Conservation (phyloP, 2,329 filamentous ascomycete genomes). For the Exserohilum turcica region DNA sequence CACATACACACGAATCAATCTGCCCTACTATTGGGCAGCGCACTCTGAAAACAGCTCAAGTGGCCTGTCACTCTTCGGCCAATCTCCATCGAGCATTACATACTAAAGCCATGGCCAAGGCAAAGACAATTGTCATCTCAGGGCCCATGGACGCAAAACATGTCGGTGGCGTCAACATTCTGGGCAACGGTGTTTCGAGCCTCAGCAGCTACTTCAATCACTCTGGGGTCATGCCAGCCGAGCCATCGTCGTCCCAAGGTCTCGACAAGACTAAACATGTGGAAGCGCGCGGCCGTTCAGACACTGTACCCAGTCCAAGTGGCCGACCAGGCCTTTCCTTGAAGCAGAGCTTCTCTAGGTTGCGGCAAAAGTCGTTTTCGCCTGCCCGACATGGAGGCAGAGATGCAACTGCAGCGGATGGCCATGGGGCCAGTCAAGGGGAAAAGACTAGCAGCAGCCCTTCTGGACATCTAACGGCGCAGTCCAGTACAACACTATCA, state of each 20-base stretch:
- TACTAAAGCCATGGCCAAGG: constrained; percentile 23
- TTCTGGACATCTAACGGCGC: constrained; percentile 17
- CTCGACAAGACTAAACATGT: constrained; percentile 30
- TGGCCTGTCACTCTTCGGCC: constrained; percentile 7
- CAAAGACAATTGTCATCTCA: constrained; percentile 37
- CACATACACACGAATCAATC: constrained; percentile 29
- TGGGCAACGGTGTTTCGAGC: constrained; percentile 24
- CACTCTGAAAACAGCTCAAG: constrained; percentile 11
- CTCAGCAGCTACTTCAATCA: constrained; percentile 27
- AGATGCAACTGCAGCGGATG: neutral
- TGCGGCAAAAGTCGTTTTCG: constrained; percentile 26
- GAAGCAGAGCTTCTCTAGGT: constrained; percentile 32
- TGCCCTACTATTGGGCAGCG: constrained; percentile 21
- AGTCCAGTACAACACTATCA: constrained; percentile 25
- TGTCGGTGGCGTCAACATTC: constrained; percentile 39
- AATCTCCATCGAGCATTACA: constrained; percentile 5
- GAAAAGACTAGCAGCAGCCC: constrained; percentile 8
- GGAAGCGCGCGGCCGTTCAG: constrained; percentile 35
- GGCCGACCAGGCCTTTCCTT: constrained; percentile 34
- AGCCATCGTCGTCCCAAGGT: constrained; percentile 31
- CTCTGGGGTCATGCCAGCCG: constrained; percentile 29
- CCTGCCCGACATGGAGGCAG: constrained; percentile 13
- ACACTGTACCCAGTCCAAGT: constrained; percentile 31
- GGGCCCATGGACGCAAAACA: constrained; percentile 42
- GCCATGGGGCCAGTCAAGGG: neutral